phyloP scores from a whole-genome alignment of 495 filamentous ascomycete species.

The Podospora pseudocomata region DNA sequence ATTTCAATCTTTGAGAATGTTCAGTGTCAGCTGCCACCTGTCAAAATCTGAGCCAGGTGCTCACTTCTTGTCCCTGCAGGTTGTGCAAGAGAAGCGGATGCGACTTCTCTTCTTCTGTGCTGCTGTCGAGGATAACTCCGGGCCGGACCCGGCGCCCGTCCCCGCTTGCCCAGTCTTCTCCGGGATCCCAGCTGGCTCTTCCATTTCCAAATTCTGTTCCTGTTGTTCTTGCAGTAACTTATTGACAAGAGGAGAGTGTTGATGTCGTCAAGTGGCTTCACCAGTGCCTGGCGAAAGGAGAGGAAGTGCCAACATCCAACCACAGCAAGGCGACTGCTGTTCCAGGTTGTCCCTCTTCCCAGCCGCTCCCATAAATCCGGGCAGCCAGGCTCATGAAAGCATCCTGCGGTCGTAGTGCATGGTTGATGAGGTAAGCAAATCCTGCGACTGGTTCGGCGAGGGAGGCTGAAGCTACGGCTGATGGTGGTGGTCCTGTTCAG shows the following conservation, averaged over 20 bases:
- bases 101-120: conserved; percentile 47
- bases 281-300: no score
- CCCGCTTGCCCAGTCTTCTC: conserved; percentile 1
- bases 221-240: background rate
- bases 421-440: background rate
- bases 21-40: background rate
- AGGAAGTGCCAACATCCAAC: background rate
- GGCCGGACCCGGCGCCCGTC: background rate
- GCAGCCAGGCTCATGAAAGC: background rate
- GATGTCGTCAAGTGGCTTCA: no score
- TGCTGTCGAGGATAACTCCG: conserved; percentile 16
- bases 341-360: background rate
- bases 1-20: conserved; percentile 43
- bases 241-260: no score
- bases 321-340: background rate
- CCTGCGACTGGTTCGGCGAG: background rate
- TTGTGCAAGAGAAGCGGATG: conserved; percentile 53
- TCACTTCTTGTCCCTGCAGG: conserved; percentile 52
- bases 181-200: background rate
- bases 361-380: background rate
- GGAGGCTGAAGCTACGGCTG: background rate
- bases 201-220: background rate
- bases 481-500: background rate
- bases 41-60: conserved; percentile 14
- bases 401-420: background rate